phyloP scores from a whole-genome alignment of 257 asterid genomes.

The Thymus mandschuricus region DNA sequence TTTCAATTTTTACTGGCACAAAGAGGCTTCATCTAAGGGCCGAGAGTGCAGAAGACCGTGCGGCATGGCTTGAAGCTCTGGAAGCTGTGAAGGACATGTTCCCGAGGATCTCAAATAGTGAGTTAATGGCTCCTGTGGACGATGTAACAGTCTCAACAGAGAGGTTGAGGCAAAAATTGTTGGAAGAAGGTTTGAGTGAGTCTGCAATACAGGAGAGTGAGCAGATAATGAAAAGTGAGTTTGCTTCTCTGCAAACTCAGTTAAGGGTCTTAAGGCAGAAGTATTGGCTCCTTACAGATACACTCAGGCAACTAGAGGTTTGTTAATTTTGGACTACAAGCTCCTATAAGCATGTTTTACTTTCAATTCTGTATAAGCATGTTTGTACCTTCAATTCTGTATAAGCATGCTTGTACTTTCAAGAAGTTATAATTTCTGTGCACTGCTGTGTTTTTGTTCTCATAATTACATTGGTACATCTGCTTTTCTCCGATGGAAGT shows the following conservation, averaged over 20 bases:
- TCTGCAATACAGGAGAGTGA: slow-evolving; percentile 77
- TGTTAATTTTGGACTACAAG: slow-evolving; percentile 32
- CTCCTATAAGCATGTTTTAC: slow-evolving; percentile 29
- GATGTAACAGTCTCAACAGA: slow-evolving; percentile 68
- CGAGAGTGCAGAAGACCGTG: slow-evolving; percentile 79
- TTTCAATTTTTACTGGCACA: slow-evolving; percentile 93
- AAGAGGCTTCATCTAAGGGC: slow-evolving; percentile 93
- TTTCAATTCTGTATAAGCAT: no score
- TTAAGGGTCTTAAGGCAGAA: slow-evolving; percentile 79
- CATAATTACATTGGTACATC: no score
- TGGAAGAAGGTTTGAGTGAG: slow-evolving; percentile 76
- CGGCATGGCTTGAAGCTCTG: slow-evolving; percentile 89
- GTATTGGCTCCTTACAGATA: slow-evolving; percentile 78
- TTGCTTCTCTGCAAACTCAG: slow-evolving; percentile 76
- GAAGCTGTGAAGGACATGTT: slow-evolving; percentile 90
- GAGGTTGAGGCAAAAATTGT: slow-evolving; percentile 68
- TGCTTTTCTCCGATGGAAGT: no score
- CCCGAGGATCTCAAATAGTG: slow-evolving; percentile 95
- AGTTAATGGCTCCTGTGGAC: slow-evolving; percentile 85
- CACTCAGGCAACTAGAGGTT: slow-evolving; percentile 92
- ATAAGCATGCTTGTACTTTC: no score
- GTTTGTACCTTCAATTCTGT: no score
- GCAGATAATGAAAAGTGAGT: slow-evolving; percentile 79
- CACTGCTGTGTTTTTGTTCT: no score
- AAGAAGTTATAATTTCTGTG: no score